Percentiles rank a stretch among this genome's conserved stretches.
Conservation (phyloP, 345 rosid genomes). For the Aegle marmelos region DNA sequence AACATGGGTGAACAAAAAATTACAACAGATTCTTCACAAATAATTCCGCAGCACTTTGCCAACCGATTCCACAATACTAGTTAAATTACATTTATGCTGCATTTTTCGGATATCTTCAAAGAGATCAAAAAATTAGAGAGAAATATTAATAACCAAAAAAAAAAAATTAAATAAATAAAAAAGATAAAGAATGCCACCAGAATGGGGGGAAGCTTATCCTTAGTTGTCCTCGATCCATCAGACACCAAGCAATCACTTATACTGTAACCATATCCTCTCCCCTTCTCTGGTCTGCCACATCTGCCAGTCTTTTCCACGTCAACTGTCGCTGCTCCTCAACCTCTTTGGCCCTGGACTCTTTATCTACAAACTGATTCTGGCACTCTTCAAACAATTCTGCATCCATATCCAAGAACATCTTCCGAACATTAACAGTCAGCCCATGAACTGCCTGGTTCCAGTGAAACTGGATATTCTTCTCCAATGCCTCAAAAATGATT, state of each 20-base stretch:
- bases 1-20: background rate
- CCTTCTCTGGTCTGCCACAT: constrained; percentile 54
- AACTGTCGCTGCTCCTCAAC: constrained; percentile 63
- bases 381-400: constrained; percentile 74
- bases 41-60: constrained; percentile 35
- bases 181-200: constrained; percentile 41
- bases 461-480: constrained; percentile 67
- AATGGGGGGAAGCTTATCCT: constrained; percentile 18
- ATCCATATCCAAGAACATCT: constrained; percentile 91
- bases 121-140: constrained; percentile 16
- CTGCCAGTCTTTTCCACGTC: constrained; percentile 80
- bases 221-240: background rate
- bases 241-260: constrained; percentile 22
- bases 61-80: constrained; percentile 32
- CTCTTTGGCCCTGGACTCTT: constrained; percentile 51
- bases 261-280: constrained; percentile 49
- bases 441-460: constrained; percentile 95
- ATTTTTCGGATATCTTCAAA: constrained; percentile 24
- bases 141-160: background rate
- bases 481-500: constrained; percentile 68
- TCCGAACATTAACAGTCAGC: constrained; percentile 63
- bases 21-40: constrained; percentile 17
- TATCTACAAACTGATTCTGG: constrained; percentile 59
- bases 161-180: background rate
- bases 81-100: constrained; percentile 37